Conservation (phyloP, 192 early-diverging fungal genomes). For the Funneliformis geosporum region DNA sequence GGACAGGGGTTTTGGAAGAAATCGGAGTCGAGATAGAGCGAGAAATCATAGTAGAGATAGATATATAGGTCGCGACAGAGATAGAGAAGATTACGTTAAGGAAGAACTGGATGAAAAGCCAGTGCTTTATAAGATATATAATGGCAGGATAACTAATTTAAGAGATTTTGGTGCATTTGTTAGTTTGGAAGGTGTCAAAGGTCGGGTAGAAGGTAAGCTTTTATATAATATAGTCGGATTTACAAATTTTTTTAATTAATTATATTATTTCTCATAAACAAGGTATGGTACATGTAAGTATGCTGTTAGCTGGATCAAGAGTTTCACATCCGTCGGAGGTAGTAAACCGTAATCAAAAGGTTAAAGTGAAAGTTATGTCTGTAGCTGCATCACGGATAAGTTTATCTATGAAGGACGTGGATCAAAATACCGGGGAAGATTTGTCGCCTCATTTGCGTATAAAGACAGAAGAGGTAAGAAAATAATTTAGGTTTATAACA, state of each 20-base stretch:
- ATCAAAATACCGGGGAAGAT: conserved; percentile 89
- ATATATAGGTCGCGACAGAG: conserved; percentile 29
- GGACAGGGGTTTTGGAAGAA: conserved; percentile 30
- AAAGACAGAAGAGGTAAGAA: conserved; percentile 48
- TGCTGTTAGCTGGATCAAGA: conserved; percentile 63
- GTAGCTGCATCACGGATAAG: conserved; percentile 79
- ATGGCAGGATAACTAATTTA: conserved; percentile 77
- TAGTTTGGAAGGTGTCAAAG: conserved; percentile 73
- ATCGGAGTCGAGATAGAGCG: conserved; percentile 33
- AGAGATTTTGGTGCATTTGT: conserved; percentile 97
- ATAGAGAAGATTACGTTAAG: conserved; percentile 26
- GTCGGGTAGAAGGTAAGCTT: conserved; percentile 70
- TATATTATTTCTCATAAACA: background rate
- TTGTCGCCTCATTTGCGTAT: conserved; percentile 80
- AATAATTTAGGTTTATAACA: background rate
- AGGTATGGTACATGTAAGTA: conserved; percentile 73
- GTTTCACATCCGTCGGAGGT: conserved; percentile 84
- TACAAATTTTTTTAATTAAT: background rate
- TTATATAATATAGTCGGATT: background rate
- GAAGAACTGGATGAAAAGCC: conserved; percentile 71
- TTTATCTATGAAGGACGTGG: conserved; percentile 95
- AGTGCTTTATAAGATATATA: conserved; percentile 90
- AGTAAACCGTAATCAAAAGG: conserved; percentile 75
- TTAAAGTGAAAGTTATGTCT: conserved; percentile 96
- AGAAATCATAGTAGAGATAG: conserved; percentile 23